These are phyloP conservation scores for Colletotrichum liriopes DNA, from an alignment of 2,329 filamentous ascomycete species.

Conservation along the genomic window DNA sequence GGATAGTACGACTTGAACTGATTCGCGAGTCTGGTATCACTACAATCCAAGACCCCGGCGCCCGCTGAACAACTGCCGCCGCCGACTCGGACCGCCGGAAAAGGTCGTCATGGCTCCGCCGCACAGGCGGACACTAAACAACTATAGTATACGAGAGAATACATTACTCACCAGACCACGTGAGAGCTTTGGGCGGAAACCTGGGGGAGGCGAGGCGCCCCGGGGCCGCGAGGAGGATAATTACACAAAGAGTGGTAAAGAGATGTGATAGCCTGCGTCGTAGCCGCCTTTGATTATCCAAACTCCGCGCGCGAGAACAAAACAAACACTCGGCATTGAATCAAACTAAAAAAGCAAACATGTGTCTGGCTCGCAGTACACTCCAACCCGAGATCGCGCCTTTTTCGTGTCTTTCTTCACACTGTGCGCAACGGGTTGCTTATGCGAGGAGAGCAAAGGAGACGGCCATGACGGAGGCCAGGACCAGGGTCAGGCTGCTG, in stretches of 20 bases:
- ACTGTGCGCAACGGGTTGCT: neutral
- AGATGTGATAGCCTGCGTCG: conserved; percentile 4
- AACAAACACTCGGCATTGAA: neutral
- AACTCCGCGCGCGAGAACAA: conserved; percentile 14
- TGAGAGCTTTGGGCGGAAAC: conserved; percentile 19
- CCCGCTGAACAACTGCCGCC: neutral
- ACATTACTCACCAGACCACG: conserved; percentile 35
- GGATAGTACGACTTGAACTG: neutral
- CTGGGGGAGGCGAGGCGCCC: neutral
- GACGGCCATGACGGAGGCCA: conserved; percentile 32
- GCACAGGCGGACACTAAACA: neutral
- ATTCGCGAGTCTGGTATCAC: conserved; percentile 4
- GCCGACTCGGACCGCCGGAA: neutral
- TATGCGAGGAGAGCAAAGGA: conserved; percentile 36
- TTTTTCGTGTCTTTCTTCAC: neutral
- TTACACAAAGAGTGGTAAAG: conserved; percentile 13
- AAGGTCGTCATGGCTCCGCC: neutral
- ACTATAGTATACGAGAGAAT: conserved; percentile 7
- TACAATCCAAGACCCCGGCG: neutral
- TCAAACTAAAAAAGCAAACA: conserved; percentile 17
- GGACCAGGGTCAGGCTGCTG: conserved; percentile 28
- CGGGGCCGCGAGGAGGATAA: conserved; percentile 10
- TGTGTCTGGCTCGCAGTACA: conserved; percentile 24
- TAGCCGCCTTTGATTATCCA: conserved; percentile 20
- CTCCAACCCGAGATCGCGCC: neutral